Evolutionary conservation across 768 basidiomycete species (phyloP).

Genomic region (Brasilioporus rufonigricans): DNA sequence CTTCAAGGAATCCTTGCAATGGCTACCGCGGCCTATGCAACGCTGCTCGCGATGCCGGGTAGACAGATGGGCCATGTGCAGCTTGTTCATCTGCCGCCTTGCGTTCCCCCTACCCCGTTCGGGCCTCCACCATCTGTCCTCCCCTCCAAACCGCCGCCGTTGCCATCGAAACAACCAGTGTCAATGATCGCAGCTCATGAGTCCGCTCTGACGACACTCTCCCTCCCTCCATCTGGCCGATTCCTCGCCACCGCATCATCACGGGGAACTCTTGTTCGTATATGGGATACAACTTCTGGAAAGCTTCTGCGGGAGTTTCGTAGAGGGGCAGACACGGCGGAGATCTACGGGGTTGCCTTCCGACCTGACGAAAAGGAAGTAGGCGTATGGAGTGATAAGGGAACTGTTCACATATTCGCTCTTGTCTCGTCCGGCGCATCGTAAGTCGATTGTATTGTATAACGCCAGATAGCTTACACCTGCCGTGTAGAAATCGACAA

Average conservation of each 20-base stretch:
- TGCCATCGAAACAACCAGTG: slow-evolving; percentile 60
- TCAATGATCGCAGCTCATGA: slow-evolving; percentile 85
- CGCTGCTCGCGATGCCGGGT: slow-evolving; percentile 82
- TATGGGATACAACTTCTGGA: slow-evolving; percentile 78
- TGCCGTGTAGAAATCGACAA: slow-evolving; percentile 67
- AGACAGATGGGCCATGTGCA: slow-evolving; percentile 88
- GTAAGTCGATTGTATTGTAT: slow-evolving; percentile 42
- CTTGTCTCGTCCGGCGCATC: slow-evolving; percentile 62
- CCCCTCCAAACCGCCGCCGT: slow-evolving; percentile 54
- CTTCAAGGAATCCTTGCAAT: slow-evolving; percentile 71
- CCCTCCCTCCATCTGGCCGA: slow-evolving; percentile 74
- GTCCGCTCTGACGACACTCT: slow-evolving; percentile 73
- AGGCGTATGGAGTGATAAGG: slow-evolving; percentile 94
- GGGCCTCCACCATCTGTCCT: slow-evolving; percentile 55
- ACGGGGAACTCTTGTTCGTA: slow-evolving; percentile 80
- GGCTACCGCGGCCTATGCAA: slow-evolving; percentile 74
- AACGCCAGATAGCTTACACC: slow-evolving; percentile 3
- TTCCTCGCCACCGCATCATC: slow-evolving; percentile 82
- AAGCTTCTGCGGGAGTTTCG: slow-evolving; percentile 78
- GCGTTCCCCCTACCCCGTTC: slow-evolving; percentile 54
- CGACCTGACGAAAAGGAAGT: slow-evolving; percentile 83
- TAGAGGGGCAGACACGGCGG: slow-evolving; percentile 85
- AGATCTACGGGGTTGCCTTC: slow-evolving; percentile 89
- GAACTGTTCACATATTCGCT: slow-evolving; percentile 88
- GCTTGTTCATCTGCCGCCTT: slow-evolving; percentile 80